A percentile compares a stretch with the other conserved stretches of the same genome.
Evolutionary conservation across 257 asterid species (phyloP).

Genomic region (Fraxinus cuspidata): DNA sequence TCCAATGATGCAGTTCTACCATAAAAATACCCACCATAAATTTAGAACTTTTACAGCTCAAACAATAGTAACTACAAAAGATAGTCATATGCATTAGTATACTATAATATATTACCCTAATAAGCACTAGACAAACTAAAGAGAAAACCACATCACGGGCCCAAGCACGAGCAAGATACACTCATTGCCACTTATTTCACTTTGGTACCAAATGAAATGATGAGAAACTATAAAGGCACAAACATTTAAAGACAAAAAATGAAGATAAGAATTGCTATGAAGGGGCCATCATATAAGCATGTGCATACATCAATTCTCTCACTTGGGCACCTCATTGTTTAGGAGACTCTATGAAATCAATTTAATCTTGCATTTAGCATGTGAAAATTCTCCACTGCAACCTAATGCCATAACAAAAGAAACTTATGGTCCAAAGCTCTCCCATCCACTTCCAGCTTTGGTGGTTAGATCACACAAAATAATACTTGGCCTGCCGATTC

Average conservation of each 20-base stretch:
- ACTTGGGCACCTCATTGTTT: neutral
- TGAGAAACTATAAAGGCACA: neutral
- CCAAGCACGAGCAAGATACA: neutral
- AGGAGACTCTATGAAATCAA: neutral
- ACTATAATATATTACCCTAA: neutral
- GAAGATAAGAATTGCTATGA: neutral
- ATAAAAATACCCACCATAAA: neutral
- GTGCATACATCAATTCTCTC: neutral
- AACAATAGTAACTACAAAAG: neutral
- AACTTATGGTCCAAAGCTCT: too few species aligned
- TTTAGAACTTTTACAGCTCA: conserved; percentile 12
- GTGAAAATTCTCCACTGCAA: neutral
- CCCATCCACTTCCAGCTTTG: neutral
- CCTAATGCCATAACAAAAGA: neutral
- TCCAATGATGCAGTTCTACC: conserved; percentile 4
- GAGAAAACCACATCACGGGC: neutral
- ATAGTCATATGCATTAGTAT: neutral
- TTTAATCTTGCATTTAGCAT: neutral
- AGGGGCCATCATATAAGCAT: neutral
- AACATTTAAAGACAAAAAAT: neutral
- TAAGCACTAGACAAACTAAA: conserved; percentile 10
- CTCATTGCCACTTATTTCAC: neutral
- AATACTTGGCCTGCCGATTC: neutral
- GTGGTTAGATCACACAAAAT: neutral
- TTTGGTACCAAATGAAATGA: neutral